These are phyloP conservation scores for Glebionis coronaria DNA, from an alignment of 129 eudicot species.

Conservation along the genomic window DNA sequence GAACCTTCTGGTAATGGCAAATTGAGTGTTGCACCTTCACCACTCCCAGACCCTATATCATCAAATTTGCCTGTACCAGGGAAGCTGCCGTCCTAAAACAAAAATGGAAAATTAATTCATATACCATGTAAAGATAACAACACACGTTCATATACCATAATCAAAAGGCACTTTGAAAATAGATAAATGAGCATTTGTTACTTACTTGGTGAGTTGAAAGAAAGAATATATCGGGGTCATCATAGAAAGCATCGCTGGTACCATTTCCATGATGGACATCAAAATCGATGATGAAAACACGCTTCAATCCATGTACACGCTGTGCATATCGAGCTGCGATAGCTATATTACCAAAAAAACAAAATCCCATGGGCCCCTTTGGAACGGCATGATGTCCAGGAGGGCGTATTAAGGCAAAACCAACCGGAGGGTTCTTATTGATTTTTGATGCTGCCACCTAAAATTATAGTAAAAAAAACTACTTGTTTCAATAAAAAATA, in stretches of 20 bases:
- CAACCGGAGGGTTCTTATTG: constrained; percentile 65
- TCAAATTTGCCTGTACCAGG: constrained; percentile 96
- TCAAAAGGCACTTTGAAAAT: not conserved
- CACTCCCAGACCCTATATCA: constrained; percentile 57
- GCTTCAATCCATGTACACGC: constrained; percentile 75
- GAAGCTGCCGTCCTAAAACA: constrained; percentile 86
- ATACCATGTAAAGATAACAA: too few species aligned
- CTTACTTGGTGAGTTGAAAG: constrained; percentile 96
- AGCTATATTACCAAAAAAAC: constrained; percentile 91
- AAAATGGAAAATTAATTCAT: too few species aligned
- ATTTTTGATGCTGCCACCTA: constrained; percentile 75
- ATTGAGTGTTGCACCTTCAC: constrained; percentile 92
- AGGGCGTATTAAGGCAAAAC: constrained; percentile 88
- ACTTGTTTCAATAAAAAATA: not conserved
- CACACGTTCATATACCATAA: constrained; percentile 5
- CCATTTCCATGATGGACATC: constrained; percentile 99
- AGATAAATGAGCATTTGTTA: too few species aligned
- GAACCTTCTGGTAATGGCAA: constrained; percentile 91
- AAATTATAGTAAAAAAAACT: constrained; percentile 5
- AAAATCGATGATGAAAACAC: constrained; percentile 87
- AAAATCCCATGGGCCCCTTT: constrained; percentile 94
- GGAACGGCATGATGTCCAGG: constrained; percentile 99
- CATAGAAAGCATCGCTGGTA: constrained; percentile 89
- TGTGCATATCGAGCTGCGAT: constrained; percentile 98
- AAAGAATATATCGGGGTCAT: constrained; percentile 88